phyloP scores from a whole-genome alignment of 352 stramenopile genomes.

The Phytophthora pluvialis region DNA sequence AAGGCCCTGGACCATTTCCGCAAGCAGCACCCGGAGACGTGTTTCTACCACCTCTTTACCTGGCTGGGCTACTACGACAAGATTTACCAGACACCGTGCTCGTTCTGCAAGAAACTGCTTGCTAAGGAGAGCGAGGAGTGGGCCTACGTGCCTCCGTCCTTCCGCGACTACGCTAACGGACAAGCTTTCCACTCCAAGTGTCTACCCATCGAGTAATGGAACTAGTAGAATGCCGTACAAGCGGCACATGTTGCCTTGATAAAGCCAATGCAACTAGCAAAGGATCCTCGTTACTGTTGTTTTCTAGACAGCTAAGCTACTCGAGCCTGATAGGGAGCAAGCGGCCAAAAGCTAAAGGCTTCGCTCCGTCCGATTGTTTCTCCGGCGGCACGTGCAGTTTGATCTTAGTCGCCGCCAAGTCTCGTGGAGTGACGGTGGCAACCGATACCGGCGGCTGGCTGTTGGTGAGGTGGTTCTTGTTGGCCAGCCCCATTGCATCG shows the following conservation, averaged over 20 bases:
- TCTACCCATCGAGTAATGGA: conserved; percentile 58
- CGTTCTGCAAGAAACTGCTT: conserved; percentile 86
- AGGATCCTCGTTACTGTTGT: conserved; percentile 13
- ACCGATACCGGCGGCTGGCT: conserved; percentile 38
- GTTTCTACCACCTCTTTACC: conserved; percentile 89
- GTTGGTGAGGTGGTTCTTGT: conserved; percentile 44
- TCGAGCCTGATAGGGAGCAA: conserved; percentile 76
- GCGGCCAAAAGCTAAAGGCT: conserved; percentile 43
- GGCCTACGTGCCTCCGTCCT: conserved; percentile 84
- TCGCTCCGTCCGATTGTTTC: conserved; percentile 11
- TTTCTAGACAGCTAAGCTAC: conserved; percentile 27
- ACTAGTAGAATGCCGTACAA: neutral
- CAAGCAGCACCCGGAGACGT: conserved; percentile 85
- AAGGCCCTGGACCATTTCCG: conserved; percentile 86
- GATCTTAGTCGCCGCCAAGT: conserved; percentile 55
- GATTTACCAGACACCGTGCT: conserved; percentile 88
- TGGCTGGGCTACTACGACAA: conserved; percentile 91
- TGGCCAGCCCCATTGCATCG: conserved; percentile 65
- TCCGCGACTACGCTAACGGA: conserved; percentile 83
- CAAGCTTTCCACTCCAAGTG: conserved; percentile 88
- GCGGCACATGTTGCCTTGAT: neutral
- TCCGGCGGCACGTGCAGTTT: conserved; percentile 36
- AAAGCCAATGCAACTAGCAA: conserved; percentile 9
- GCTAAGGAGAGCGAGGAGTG: conserved; percentile 83
- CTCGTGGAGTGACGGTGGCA: conserved; percentile 52